phyloP scores from a whole-genome alignment of 208 protist genomes.

The Acanthamoeba polyphaga region DNA sequence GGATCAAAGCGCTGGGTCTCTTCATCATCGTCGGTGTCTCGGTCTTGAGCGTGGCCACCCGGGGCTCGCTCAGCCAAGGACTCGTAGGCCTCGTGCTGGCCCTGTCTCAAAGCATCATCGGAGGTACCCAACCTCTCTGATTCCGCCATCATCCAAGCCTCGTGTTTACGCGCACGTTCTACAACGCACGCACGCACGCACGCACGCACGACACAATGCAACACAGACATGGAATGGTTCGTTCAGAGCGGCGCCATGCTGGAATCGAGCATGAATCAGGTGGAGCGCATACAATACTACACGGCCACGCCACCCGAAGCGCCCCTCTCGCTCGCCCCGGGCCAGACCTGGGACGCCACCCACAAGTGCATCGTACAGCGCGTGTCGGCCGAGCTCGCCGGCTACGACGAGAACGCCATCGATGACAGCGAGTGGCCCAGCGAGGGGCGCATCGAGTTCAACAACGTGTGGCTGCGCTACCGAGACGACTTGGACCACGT shows the following conservation, averaged over 20 bases:
- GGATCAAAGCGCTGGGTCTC: not conserved
- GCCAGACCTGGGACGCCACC: not conserved
- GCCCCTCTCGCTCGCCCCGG: not conserved
- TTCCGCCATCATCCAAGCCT: not conserved
- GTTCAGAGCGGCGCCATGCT: slow-evolving; percentile 75
- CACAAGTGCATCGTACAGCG: not conserved
- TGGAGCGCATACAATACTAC: slow-evolving; percentile 88
- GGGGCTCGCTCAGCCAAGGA: not conserved
- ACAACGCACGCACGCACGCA: too few species aligned
- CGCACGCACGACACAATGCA: not conserved
- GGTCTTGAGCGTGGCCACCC: not conserved
- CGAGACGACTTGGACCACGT: not conserved
- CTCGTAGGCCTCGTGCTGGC: not conserved
- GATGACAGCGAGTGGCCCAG: not conserved
- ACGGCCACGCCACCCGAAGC: slow-evolving; percentile 70
- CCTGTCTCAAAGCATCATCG: not conserved
- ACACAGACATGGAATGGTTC: slow-evolving; percentile 76
- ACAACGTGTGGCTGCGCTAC: slow-evolving; percentile 6
- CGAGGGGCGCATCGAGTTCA: slow-evolving; percentile 38
- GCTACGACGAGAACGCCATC: not conserved
- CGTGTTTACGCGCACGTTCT: too few species aligned
- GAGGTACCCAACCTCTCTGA: not conserved
- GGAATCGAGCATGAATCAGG: slow-evolving; percentile 83
- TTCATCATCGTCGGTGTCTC: not conserved
- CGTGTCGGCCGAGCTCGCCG: not conserved